Evolutionary conservation across 805 yeast species (phyloP).

Genomic region (Saturnispora serradocipensis): DNA sequence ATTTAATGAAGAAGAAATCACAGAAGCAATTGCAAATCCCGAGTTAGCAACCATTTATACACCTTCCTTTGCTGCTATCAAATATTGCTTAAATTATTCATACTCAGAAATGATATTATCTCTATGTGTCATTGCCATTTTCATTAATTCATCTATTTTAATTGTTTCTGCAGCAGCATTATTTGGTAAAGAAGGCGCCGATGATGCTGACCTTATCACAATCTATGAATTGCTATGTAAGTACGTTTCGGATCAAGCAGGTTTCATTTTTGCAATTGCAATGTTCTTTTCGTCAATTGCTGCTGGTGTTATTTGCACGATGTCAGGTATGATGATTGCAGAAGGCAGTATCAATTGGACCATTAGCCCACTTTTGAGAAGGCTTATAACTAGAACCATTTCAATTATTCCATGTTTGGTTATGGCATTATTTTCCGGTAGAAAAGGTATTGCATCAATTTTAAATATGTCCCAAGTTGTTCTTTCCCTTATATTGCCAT

Average conservation of each 20-base stretch:
- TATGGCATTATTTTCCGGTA: constrained; percentile 64
- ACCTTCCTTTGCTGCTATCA: constrained; percentile 68
- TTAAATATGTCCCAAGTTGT: constrained; percentile 83
- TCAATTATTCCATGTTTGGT: constrained; percentile 75
- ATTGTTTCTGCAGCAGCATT: constrained; percentile 76
- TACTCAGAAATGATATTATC: constrained; percentile 63
- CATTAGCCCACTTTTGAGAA: constrained; percentile 68
- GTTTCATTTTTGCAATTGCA: constrained; percentile 78
- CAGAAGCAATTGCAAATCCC: constrained; percentile 8
- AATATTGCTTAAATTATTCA: constrained; percentile 62
- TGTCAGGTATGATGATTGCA: constrained; percentile 86
- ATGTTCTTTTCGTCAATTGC: constrained; percentile 78
- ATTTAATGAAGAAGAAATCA: not conserved
- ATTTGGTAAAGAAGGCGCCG: constrained; percentile 59
- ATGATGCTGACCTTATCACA: constrained; percentile 74
- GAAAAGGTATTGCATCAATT: constrained; percentile 59
- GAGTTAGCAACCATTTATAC: constrained; percentile 32
- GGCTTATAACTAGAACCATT: constrained; percentile 67
- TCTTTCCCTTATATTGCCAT: constrained; percentile 72
- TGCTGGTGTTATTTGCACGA: constrained; percentile 88
- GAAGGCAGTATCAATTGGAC: constrained; percentile 88
- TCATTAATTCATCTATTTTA: constrained; percentile 77
- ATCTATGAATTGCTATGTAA: constrained; percentile 56
- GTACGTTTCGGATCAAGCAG: constrained; percentile 66
- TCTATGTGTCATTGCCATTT: constrained; percentile 69